Evolutionary conservation across 768 basidiomycete genomes (phyloP).

Genomic region (Suillus occidentalis): DNA sequence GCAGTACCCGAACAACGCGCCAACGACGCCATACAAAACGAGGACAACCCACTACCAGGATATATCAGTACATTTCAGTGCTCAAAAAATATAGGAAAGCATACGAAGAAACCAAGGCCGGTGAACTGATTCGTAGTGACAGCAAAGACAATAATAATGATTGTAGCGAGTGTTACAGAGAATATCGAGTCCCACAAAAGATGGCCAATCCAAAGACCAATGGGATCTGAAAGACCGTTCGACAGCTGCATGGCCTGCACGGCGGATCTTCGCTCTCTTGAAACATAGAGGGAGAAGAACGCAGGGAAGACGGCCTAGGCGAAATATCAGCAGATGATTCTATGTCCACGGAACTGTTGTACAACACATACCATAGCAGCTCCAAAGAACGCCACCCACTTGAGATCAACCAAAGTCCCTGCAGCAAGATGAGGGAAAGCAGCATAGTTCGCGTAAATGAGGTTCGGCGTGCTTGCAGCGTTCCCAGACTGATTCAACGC

Average conservation of each 20-base stretch:
- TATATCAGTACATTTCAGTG: slow-evolving; percentile 3
- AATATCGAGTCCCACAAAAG: slow-evolving; percentile 70
- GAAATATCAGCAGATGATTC: background rate
- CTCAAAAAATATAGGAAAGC: slow-evolving; percentile 29
- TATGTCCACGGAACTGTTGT: background rate
- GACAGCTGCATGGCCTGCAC: slow-evolving; percentile 84
- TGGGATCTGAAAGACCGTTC: slow-evolving; percentile 68
- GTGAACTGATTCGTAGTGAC: slow-evolving; percentile 60
- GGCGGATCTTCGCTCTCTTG: slow-evolving; percentile 61
- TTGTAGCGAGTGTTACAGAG: slow-evolving; percentile 56
- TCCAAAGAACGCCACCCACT: slow-evolving; percentile 76
- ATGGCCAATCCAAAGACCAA: slow-evolving; percentile 79
- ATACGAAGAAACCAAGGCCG: slow-evolving; percentile 60
- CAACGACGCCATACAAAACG: slow-evolving; percentile 68
- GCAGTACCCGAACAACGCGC: slow-evolving; percentile 68
- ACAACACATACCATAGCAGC: slow-evolving; percentile 57
- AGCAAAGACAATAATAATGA: slow-evolving; percentile 64
- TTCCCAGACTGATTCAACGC: slow-evolving; percentile 55
- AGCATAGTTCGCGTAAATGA: slow-evolving; percentile 59
- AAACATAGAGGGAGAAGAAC: slow-evolving; percentile 77
- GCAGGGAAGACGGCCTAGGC: slow-evolving; percentile 73
- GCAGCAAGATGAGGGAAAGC: slow-evolving; percentile 56
- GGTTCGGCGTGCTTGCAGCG: slow-evolving; percentile 36
- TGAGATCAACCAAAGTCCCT: slow-evolving; percentile 60
- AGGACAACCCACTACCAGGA: slow-evolving; percentile 63